phyloP scores from a whole-genome alignment of 805 yeast species.

The Starmerella khaoyaiensis region DNA sequence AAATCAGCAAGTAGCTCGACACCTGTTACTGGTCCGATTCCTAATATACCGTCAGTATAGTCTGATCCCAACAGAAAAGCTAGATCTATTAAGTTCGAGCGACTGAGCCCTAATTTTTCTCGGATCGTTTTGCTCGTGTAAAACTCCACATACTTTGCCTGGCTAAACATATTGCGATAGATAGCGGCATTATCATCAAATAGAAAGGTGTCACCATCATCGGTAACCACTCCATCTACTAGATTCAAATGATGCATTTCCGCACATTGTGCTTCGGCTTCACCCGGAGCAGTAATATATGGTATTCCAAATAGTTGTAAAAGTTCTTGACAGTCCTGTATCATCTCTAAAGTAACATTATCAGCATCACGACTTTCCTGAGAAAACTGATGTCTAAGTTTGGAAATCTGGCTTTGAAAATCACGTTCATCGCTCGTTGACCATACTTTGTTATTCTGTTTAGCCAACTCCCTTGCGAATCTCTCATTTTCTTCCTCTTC shows the following conservation, averaged over 20 bases:
- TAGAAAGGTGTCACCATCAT: constrained; percentile 90
- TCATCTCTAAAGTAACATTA: constrained; percentile 76
- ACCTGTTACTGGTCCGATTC: constrained; percentile 88
- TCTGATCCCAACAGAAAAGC: constrained; percentile 87
- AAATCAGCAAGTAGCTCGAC: constrained; percentile 85
- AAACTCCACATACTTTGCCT: constrained; percentile 80
- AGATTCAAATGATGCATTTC: constrained; percentile 51
- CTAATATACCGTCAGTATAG: constrained; percentile 83
- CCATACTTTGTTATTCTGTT: constrained; percentile 18
- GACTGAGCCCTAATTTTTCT: constrained; percentile 49
- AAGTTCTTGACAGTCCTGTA: constrained; percentile 79
- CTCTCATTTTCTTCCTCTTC: constrained; percentile 64
- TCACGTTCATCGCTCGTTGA: constrained; percentile 18
- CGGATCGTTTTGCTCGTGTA: constrained; percentile 50
- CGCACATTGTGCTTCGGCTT: constrained; percentile 98
- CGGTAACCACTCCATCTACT: constrained; percentile 93
- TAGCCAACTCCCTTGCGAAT: constrained; percentile 36
- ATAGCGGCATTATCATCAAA: constrained; percentile 67
- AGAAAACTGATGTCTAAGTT: constrained; percentile 46
- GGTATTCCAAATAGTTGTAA: constrained; percentile 86
- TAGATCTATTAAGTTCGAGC: constrained; percentile 56
- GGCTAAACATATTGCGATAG: constrained; percentile 89
- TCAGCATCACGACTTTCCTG: constrained; percentile 79
- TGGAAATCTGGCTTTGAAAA: constrained; percentile 26
- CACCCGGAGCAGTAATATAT: constrained; percentile 92